Conservation (phyloP, 768 basidiomycete species). For the Terana coerulea region DNA sequence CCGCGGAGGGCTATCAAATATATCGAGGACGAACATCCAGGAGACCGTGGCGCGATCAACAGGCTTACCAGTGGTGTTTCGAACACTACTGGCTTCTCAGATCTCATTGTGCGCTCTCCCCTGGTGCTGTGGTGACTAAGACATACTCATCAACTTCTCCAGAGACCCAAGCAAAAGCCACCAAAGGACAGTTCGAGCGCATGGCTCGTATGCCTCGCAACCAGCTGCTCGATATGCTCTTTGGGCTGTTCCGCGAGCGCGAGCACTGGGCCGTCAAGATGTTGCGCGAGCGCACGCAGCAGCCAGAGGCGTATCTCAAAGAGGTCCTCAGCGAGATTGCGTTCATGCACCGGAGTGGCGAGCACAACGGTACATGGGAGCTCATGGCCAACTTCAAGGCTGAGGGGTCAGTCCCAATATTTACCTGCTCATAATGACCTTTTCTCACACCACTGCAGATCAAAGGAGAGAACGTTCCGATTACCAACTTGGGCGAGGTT, state of each 20-base stretch:
- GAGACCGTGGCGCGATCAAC: conserved; percentile 72
- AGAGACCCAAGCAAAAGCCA: conserved; percentile 69
- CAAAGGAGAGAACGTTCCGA: conserved; percentile 31
- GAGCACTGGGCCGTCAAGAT: conserved; percentile 81
- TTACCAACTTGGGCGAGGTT: conserved; percentile 17
- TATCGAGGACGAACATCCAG: conserved; percentile 70
- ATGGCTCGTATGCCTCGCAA: conserved; percentile 90
- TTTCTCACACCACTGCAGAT: conserved; percentile 21
- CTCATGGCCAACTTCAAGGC: conserved; percentile 71
- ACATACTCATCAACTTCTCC: conserved; percentile 13
- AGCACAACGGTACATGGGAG: conserved; percentile 78
- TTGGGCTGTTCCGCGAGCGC: conserved; percentile 70
- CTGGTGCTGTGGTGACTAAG: conserved; percentile 5
- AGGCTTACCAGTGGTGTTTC: conserved; percentile 74
- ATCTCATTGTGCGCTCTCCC: conserved; percentile 54
- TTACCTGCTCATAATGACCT: conserved; percentile 1
- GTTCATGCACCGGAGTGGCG: conserved; percentile 72
- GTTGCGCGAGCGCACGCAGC: conserved; percentile 75
- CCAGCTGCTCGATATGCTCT: conserved; percentile 82
- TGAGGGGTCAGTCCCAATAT: conserved; percentile 41
- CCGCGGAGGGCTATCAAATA: conserved; percentile 62
- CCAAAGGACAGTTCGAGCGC: conserved; percentile 76
- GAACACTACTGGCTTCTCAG: conserved; percentile 55
- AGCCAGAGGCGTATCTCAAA: conserved; percentile 85
- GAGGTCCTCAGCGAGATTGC: conserved; percentile 79